Percentiles rank a stretch among this genome's conserved stretches.
phyloP scores from a whole-genome alignment of 352 stramenopile genomes.

The Elongisporangium anandrum region DNA sequence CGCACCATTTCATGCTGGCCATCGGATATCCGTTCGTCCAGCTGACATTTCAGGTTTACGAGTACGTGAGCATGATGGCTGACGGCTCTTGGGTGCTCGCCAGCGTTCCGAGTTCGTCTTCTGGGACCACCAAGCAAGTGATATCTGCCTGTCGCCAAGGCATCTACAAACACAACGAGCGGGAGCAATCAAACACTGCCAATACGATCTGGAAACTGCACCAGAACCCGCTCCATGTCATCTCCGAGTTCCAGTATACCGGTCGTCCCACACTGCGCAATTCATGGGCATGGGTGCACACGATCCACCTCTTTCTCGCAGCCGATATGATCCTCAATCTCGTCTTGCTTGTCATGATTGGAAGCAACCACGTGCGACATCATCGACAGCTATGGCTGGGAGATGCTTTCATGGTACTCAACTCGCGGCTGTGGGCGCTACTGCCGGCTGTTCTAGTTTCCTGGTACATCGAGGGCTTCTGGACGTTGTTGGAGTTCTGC shows the following conservation, averaged over 20 bases:
- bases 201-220: conserved; percentile 8
- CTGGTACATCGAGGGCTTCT: conserved; percentile 41
- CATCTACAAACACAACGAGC: too few relatives aligned
- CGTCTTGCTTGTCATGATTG: conserved; percentile 25
- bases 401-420: conserved; percentile 31
- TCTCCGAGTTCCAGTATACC: conserved; percentile 22
- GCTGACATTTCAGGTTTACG: conserved; percentile 23
- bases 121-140: too few relatives aligned
- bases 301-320: conserved; percentile 34
- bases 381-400: conserved; percentile 27
- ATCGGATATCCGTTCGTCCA: conserved; percentile 26
- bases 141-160: too few relatives aligned
- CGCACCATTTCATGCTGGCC: conserved; percentile 21
- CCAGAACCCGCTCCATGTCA: conserved; percentile 6
- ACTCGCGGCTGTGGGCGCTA: conserved; percentile 26
- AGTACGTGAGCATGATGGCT: conserved; percentile 12
- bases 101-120: conserved; percentile 9
- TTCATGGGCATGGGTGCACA: conserved; percentile 50
- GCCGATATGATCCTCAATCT: conserved; percentile 28
- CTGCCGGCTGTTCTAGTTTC: conserved; percentile 27
- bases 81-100: conserved; percentile 17
- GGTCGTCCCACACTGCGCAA: conserved; percentile 22
- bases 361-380: neutral
- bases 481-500: conserved; percentile 40
- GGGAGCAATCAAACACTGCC: conserved; percentile 18